Percentiles rank a stretch among this genome's conserved stretches.
Evolutionary conservation across 306 rosid species (phyloP).

Genomic region (Pyrus communis): DNA sequence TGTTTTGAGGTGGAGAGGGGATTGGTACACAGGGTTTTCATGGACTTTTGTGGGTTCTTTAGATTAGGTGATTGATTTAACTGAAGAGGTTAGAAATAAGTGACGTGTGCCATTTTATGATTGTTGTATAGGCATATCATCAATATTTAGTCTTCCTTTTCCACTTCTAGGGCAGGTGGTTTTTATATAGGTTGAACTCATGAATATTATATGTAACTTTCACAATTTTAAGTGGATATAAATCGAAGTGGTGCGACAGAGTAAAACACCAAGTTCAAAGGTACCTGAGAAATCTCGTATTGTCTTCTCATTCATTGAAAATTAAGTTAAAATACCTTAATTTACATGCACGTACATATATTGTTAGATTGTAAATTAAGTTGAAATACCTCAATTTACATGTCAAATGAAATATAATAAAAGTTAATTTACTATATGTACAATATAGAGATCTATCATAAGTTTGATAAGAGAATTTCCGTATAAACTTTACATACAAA

Average conservation of each 20-base stretch:
- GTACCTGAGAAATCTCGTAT: not conserved
- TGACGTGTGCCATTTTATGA: not conserved
- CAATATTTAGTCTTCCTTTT: not conserved
- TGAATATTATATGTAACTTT: not conserved
- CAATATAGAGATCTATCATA: too few relatives aligned
- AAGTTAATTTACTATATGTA: too few relatives aligned
- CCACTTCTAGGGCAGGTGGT: not conserved
- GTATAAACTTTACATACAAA: not conserved
- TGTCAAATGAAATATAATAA: too few relatives aligned
- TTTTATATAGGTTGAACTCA: not conserved
- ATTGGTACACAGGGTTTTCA: slow-evolving; percentile 21
- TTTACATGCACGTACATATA: too few relatives aligned
- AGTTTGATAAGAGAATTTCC: not conserved
- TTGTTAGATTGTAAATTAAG: too few relatives aligned
- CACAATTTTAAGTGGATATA: not conserved
- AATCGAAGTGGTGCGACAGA: not conserved
- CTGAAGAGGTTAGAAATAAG: slow-evolving; percentile 13
- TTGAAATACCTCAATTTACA: too few relatives aligned
- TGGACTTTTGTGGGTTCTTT: slow-evolving; percentile 24
- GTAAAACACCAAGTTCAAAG: not conserved
- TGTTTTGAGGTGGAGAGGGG: slow-evolving; percentile 10
- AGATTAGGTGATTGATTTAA: slow-evolving; percentile 32
- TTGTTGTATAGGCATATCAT: not conserved
- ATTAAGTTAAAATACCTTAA: not conserved
- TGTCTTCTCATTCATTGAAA: not conserved